A percentile compares a stretch with the other conserved stretches of the same genome.
Evolutionary conservation across 257 asterid species (phyloP).

Genomic region (Linderniella brevidens): DNA sequence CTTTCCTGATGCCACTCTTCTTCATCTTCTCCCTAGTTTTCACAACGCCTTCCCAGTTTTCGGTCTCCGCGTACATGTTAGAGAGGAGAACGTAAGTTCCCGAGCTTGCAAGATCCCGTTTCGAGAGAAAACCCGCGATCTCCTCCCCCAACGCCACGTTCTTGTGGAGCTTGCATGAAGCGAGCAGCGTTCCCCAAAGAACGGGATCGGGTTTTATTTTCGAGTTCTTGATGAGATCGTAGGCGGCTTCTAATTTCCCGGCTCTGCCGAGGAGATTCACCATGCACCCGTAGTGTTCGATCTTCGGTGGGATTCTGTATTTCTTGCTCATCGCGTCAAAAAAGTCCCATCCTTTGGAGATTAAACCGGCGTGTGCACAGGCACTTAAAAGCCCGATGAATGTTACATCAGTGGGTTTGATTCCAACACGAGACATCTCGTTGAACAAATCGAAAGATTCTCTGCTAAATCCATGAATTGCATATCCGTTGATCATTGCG

Average conservation of each 20-base stretch:
- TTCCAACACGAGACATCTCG: constrained; percentile 18
- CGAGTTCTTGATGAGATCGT: constrained; percentile 19
- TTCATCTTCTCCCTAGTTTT: constrained; percentile 29
- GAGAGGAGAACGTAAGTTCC: constrained; percentile 38
- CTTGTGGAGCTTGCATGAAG: constrained; percentile 34
- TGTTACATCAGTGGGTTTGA: constrained; percentile 29
- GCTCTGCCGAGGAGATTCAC: constrained; percentile 47
- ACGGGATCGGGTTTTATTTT: constrained; percentile 18
- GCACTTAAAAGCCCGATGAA: constrained; percentile 31
- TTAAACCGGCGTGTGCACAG: constrained; percentile 41
- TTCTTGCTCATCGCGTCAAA: constrained; percentile 22
- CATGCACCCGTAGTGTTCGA: constrained; percentile 51
- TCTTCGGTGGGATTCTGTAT: constrained; percentile 21
- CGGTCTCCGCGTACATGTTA: constrained; percentile 29
- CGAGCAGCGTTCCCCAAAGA: constrained; percentile 34
- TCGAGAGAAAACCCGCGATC: constrained; percentile 15
- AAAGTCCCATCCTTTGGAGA: constrained; percentile 25
- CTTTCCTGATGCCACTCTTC: constrained; percentile 28
- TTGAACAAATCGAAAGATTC: constrained; percentile 29
- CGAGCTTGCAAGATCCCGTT: constrained; percentile 22
- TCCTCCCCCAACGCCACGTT: constrained; percentile 24
- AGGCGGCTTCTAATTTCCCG: constrained; percentile 28
- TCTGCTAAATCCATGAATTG: constrained; percentile 23
- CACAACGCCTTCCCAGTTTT: constrained; percentile 37
- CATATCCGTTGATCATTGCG: constrained; percentile 34